These are phyloP conservation scores for Dioscorea alata DNA, from an alignment of 106 monocot genomes.

Conservation along the genomic window DNA sequence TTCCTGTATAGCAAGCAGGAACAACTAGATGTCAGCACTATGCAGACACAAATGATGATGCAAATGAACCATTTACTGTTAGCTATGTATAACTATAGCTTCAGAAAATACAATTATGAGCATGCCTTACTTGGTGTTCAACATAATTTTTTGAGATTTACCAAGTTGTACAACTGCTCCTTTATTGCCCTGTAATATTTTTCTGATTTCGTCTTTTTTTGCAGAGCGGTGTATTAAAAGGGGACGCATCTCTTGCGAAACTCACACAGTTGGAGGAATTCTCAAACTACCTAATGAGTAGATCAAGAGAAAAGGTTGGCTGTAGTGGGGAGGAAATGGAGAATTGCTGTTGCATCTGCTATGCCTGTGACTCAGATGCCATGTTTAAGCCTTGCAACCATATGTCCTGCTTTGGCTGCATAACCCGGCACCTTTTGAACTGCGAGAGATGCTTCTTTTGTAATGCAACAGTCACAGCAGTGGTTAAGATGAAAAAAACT, in stretches of 20 bases:
- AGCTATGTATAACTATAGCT: too few species aligned
- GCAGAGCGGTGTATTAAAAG: conserved; percentile 68
- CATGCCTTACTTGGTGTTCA: background rate
- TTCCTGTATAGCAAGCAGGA: too few species aligned
- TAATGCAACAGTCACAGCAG: conserved; percentile 67
- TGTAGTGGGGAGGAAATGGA: conserved; percentile 31
- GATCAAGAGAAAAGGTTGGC: conserved; percentile 19
- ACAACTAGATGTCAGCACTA: too few species aligned
- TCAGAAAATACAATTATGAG: too few species aligned
- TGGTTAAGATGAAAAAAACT: conserved; percentile 16
- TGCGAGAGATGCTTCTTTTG: conserved; percentile 94
- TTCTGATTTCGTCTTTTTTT: background rate
- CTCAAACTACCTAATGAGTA: conserved; percentile 42
- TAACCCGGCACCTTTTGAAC: conserved; percentile 84
- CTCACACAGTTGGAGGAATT: conserved; percentile 68
- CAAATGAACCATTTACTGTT: too few species aligned
- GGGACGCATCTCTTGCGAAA: conserved; percentile 56
- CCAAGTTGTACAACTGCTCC: too few species aligned
- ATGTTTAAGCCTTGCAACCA: conserved; percentile 88
- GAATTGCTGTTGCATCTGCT: conserved; percentile 84
- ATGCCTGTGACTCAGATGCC: conserved; percentile 53
- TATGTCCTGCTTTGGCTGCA: conserved; percentile 84
- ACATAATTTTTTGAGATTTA: too few species aligned
- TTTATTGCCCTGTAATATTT: too few species aligned
- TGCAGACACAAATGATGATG: too few species aligned